Evolutionary conservation across 208 protist species (phyloP), one percentile per base, ranked within the genome.

Genomic region (Leishmania major): DNA sequence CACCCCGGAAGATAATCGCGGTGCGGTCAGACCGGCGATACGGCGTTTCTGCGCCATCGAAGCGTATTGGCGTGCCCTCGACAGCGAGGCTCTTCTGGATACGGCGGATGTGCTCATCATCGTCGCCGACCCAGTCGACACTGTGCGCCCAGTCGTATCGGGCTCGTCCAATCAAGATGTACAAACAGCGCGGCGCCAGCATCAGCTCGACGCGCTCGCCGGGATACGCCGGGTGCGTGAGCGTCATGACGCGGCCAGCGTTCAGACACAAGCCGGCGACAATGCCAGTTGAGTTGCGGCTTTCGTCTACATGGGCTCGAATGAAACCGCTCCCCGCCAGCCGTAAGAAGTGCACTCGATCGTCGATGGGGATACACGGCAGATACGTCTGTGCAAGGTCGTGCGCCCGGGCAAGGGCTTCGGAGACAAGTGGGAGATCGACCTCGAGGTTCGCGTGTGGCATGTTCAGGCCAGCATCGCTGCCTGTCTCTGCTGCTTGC

Each of bases 141-240:
- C 90, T 93, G 81, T 97, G 94, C 81, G 91, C 91, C 92, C 94
- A 97, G 74, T 95, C 88, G 84, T 97, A 95, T 35, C 94, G 86
- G 49, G 92, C 92, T n/a, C 89, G 86, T 3, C 92, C 91, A 25
- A 94, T 89, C 31, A 95, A 83, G 17, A 90, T 79, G 82, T 95
- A 97, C 51, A 95, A 81, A 78, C 90, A 89, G 62, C 94, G 91
- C 60, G 94, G 94, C 31, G 92, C 92, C 70, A 97, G 85, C 81
- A 97, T 82, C 70, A 97, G 81, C 78, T 97, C 94, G 51, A 95
- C 90, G 35, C 79, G 59, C 81, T 97, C 88, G 1, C 84, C 84
- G 1, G 92, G 91, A 67, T 91, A 78, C n/a, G 89, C 75, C n/a
- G 88, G 89, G 62, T 95, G 92, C 5, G 94, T 97, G 51, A 95